Conservation (phyloP, 2,329 filamentous ascomycete genomes). For the Alternaria triticimaculans region DNA sequence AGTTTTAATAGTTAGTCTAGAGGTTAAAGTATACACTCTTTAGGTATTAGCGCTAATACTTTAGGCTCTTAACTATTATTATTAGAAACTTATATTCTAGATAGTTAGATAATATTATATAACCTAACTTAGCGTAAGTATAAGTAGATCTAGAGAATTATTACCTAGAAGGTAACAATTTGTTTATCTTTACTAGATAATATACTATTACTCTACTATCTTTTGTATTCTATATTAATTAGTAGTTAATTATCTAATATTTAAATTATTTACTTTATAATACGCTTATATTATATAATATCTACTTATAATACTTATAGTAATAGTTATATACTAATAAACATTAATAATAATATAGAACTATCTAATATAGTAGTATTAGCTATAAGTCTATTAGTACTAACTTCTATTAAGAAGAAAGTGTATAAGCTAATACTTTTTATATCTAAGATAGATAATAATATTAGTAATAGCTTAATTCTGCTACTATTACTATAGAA, state of each 20-base stretch:
- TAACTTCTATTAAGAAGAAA: not conserved
- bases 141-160: too few relatives aligned
- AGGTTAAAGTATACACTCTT: too few relatives aligned
- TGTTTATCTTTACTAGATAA: too few relatives aligned
- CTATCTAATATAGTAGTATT: not conserved
- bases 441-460: not conserved
- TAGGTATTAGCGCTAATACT: too few relatives aligned
- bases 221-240: too few relatives aligned
- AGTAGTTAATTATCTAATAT: not conserved
- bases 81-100: too few relatives aligned
- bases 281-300: not conserved
- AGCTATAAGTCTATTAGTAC: not conserved
- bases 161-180: too few relatives aligned
- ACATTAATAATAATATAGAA: not conserved
- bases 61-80: too few relatives aligned
- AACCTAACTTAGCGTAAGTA: too few relatives aligned
- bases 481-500: not conserved
- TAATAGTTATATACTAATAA: not conserved
- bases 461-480: not conserved
- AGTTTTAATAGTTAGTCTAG: too few relatives aligned
- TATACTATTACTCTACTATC: too few relatives aligned
- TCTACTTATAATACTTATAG: not conserved
- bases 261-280: not conserved
- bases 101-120: too few relatives aligned
- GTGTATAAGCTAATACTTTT: not conserved